Base-by-base conservation (phyloP, 2,329 filamentous ascomycete species). In the Cladophialophora yegresii region DNA sequence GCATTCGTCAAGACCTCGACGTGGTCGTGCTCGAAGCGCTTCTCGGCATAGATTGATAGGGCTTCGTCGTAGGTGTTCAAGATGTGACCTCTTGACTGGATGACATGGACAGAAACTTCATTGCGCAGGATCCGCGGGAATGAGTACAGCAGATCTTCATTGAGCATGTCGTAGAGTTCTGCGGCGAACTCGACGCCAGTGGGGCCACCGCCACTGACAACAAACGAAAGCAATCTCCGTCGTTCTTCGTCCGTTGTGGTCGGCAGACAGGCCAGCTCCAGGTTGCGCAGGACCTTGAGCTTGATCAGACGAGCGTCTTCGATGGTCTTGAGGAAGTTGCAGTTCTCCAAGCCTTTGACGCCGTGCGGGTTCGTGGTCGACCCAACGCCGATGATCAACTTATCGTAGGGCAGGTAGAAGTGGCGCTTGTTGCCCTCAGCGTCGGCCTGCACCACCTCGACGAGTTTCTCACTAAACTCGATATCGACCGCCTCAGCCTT, bases 101-200 rank as follows among this genome's bases (percentile, higher is more conserved):
- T 97, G 54, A 99, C 84, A 74, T 99, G 96, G 1, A 99, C 93
- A 0, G 95, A 98, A 55, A 99, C 96, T 76, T 99, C 92, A 75
- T 98, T 98, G 67, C 95, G 87, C n/a, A 99, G 79, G 32, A 99
- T 86, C 67, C 88, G 88, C 2, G 95, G 95, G 77, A 96, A 99
- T 71, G 90, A 87, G 58, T 84, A 82, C 50, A 88, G 88, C 50
- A 99, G 78, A 75, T 99, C 95, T 76, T 99, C 96, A 73, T 99
- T 99, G 16, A 99, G 83, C 76, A 99, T 88, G 77, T 99, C 95
- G 75, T 90, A 98, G 6, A 99, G 84, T 75, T 99, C 95, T 5
- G 95, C 95, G 0, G 96, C 96, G 72, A 99, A 99, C 76, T 99
- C 95, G 40, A 99, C 95, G 66, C 95, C 95, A 0, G 95, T 99